These are phyloP conservation scores for Fraxinus nigra DNA, from an alignment of 305 asterid genomes.

Conservation along the genomic window DNA sequence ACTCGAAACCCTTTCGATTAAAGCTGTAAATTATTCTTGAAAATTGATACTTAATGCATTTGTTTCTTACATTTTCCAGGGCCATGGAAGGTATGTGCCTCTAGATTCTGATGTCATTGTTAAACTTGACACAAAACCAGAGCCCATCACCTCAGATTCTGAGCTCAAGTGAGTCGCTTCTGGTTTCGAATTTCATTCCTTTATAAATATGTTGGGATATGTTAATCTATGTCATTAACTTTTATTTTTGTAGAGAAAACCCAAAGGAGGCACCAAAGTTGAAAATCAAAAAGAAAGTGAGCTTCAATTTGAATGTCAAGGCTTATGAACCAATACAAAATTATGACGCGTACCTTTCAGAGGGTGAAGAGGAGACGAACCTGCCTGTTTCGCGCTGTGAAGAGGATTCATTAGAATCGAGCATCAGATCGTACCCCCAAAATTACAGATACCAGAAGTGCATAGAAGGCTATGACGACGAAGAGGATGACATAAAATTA, in stretches of 20 bases:
- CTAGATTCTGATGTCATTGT: constrained; percentile 41
- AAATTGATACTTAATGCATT: neutral
- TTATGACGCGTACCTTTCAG: constrained; percentile 22
- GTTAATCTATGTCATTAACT: neutral
- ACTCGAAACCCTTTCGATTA: neutral
- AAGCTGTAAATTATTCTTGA: neutral
- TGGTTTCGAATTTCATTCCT: neutral
- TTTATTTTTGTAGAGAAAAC: constrained; percentile 26
- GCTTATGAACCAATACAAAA: constrained; percentile 54
- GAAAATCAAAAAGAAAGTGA: constrained; percentile 46
- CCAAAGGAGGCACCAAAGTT: constrained; percentile 23
- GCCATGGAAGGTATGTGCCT: constrained; percentile 48
- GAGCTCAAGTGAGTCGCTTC: constrained; percentile 33
- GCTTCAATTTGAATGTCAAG: constrained; percentile 55
- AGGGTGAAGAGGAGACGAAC: constrained; percentile 30
- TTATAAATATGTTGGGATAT: neutral
- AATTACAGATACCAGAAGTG: constrained; percentile 54
- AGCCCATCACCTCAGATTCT: constrained; percentile 30
- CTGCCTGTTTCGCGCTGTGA: constrained; percentile 20
- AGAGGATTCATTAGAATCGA: constrained; percentile 25
- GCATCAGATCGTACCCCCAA: constrained; percentile 29
- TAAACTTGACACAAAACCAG: constrained; percentile 29
- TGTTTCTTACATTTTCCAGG: constrained; percentile 26
- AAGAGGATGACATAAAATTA: constrained; percentile 35
- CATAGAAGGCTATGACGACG: constrained; percentile 32